Conservation (phyloP, 148 eudicot species). For the Polygonum aviculare region DNA sequence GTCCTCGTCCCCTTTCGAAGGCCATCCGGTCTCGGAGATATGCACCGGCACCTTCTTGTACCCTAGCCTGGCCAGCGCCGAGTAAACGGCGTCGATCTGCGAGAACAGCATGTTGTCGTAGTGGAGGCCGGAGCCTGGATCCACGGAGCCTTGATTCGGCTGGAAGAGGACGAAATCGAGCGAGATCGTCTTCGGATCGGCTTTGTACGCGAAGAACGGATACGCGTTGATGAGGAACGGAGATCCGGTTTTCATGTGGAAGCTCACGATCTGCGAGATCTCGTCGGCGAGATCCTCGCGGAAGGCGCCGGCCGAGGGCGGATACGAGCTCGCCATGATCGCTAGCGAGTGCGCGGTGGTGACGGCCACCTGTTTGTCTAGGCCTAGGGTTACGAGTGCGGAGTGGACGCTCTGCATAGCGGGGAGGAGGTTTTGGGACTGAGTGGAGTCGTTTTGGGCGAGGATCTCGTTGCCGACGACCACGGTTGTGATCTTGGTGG, state of each 20-base stretch:
- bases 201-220: constrained; percentile 17
- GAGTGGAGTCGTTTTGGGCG: neutral
- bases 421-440: constrained; percentile 8
- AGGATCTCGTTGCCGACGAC: constrained; percentile 18
- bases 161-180: constrained; percentile 14
- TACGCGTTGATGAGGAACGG: constrained; percentile 17
- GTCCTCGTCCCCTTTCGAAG: constrained; percentile 15
- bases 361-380: constrained; percentile 12
- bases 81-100: constrained; percentile 18
- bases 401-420: constrained; percentile 13
- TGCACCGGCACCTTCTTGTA: neutral
- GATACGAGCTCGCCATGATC: constrained; percentile 8
- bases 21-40: constrained; percentile 18
- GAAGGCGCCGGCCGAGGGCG: constrained; percentile 15
- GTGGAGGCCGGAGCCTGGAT: constrained; percentile 11
- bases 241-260: constrained; percentile 11
- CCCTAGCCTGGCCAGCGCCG: constrained; percentile 11
- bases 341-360: constrained; percentile 14
- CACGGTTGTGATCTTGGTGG: constrained; percentile 12
- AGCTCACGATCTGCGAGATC: neutral
- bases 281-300: constrained; percentile 7
- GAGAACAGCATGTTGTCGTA: constrained; percentile 18
- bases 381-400: constrained; percentile 5
- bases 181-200: constrained; percentile 5
- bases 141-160: constrained; percentile 15